Base-by-base conservation (phyloP, 1,284 basidiomycete species). In the Trametes sp. region DNA sequence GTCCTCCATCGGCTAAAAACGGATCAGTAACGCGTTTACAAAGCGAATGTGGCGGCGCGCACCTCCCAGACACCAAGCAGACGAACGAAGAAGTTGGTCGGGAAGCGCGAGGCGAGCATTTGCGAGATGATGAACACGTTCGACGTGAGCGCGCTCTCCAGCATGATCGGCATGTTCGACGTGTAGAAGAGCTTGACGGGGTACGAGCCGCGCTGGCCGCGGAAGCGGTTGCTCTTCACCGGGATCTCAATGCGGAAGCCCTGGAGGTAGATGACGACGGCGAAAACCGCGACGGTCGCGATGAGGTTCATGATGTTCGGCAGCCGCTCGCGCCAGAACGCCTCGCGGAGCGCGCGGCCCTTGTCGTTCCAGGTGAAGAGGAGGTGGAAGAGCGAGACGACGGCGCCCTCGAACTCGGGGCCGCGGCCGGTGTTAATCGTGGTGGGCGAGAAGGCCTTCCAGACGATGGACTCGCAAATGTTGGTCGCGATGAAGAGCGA, bases 141-240 rank as follows among this genome's bases (percentile, higher is more conserved):
- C 66, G 89, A 93, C 10, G 95, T 96, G 63, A 98, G 84, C 13
- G 97, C 96, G 28, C 88, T 92, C 80, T 98, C 94, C 69, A 99
- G 88, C 97, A 99, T 99, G 84, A 99, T 99, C 67, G 97, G 96
- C 97, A 98, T 98, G 85, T 98, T 99, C 67, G 89, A 92, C 26
- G 97, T 98, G 83, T 99, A 99, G 83, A 99, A 99, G 49, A 99
- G 88, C 83, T 98, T 99, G 82, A 99, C 88, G 62, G 98, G 97
- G 84, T 98, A 99, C 38, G 89, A 88, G 51, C 94, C 96, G 53
- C 95, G 88, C 80, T 98, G 96, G 33, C 98, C 97, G 67, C 96
- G 88, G 90, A 96, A 96, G 69, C 90, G 88, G 84, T 95, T 96
- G 79, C 89, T 93, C 87, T 99, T 98, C 78, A 99, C 94, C 19